Evolutionary conservation across 225 moss, liverwort and hornwort species (phyloP), one percentile per base, ranked within the genome.

Genomic region (Straminergon stramineum): DNA sequence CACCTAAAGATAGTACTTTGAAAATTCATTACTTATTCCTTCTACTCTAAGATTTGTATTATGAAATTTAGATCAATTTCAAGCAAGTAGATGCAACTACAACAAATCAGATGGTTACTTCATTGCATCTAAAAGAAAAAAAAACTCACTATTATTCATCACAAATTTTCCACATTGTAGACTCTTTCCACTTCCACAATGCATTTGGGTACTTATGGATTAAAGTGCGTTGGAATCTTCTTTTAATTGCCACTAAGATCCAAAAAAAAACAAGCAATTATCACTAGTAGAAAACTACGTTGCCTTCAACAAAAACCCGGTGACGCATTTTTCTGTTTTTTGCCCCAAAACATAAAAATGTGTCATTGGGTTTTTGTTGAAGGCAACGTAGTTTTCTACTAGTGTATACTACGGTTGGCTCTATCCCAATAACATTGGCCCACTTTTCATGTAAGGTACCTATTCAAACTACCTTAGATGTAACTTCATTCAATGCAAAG

Each of bases 41-140:
- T 0, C 1, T 0, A 1, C 6, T 10, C 37, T 6, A 24, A 78
- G 8, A 21, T 24, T 41, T 41, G 4, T 56, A 5, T 5, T 53
- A 14, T 23, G 1, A 55, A 77, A 53, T 35, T 35, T 35, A 35
- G 5, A 34, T 78, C 15, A 56, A 24, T 37, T 35, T 55, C 6
- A 24, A 55, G 15, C 4, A 78, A 56, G 6, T 56, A 16, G 10
- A 56, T 56, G 10, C 10, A 37, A 78, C 10, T 24, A 24, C 10
- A 34, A 35, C 5, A 77, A 34, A 35, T 23, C 22, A 22, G 34
- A 22, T 53, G 3, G 3, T 77, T 53, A 32, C 34, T 34, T 77
- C 13, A 34, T 53, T 21, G 8, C 77, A 53, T 34, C 1, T 8
- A 1, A 52, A 34, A 34, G 6, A 15, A 21, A 15, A 21, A 52